These are phyloP conservation scores for Phytophthora vignae DNA, from an alignment of 352 stramenopile species.

Conservation along the genomic window DNA sequence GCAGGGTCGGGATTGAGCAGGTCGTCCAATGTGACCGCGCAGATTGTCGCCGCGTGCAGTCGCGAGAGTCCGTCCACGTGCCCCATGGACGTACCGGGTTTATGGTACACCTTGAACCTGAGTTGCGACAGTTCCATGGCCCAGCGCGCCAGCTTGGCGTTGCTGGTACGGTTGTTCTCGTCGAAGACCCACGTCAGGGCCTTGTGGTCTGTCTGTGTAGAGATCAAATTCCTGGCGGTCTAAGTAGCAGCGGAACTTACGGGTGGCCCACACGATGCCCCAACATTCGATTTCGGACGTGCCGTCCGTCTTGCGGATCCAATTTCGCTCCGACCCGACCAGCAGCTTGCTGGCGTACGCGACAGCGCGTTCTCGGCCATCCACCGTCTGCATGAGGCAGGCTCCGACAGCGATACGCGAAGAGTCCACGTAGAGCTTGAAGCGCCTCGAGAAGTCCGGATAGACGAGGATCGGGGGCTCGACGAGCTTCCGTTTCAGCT, in stretches of 20 bases:
- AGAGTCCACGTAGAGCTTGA: too few relatives aligned
- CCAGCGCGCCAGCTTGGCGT: conserved; percentile 1
- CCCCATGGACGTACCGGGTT: neutral
- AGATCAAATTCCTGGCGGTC: neutral
- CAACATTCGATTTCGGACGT: conserved; percentile 12
- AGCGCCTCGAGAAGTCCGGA: too few relatives aligned
- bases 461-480: too few relatives aligned
- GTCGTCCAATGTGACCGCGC: neutral
- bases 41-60: neutral
- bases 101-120: neutral
- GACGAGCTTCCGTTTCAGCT: too few relatives aligned
- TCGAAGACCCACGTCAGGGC: neutral
- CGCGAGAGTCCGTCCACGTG: neutral
- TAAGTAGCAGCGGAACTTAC: neutral
- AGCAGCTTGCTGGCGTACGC: conserved; percentile 10
- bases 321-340: neutral
- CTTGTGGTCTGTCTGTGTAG: neutral
- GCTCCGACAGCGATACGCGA: too few relatives aligned
- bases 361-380: neutral
- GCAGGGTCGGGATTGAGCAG: neutral
- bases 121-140: neutral
- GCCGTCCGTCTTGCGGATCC: neutral
- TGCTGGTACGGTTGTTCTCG: neutral
- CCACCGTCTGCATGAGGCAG: too few relatives aligned
- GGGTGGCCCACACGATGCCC: neutral